Percentiles rank a stretch among this genome's conserved stretches.
phyloP scores from a whole-genome alignment of 371 early-diverging fungal species.

The Mortierella sp. region DNA sequence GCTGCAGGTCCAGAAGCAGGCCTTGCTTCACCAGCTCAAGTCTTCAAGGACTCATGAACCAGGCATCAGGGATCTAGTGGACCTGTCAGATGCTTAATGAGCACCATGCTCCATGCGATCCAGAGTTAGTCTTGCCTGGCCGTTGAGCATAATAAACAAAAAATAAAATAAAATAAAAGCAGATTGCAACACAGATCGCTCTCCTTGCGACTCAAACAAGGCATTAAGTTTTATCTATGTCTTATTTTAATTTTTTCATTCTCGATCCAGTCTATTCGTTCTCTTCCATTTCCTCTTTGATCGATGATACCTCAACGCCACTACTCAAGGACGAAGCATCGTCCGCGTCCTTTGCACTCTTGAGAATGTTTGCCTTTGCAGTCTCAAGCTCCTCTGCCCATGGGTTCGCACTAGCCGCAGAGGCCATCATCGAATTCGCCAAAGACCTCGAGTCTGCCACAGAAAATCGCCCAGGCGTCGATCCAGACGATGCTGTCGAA shows the following conservation, averaged over 20 bases:
- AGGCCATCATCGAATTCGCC: slow-evolving; percentile 20
- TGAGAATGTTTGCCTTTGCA: slow-evolving; percentile 13
- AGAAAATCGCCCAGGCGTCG: slow-evolving; percentile 37
- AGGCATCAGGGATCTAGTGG: slow-evolving; percentile 19
- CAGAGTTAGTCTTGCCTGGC: too few species aligned
- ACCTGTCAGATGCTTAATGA: slow-evolving; percentile 26
- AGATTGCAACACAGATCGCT: too few species aligned
- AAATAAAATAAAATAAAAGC: too few species aligned
- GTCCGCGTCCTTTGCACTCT: slow-evolving; percentile 15
- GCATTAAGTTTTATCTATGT: too few species aligned
- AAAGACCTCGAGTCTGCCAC: slow-evolving; percentile 47
- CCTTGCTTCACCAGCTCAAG: slow-evolving; percentile 31
- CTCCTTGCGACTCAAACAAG: too few species aligned
- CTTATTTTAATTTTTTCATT: too few species aligned
- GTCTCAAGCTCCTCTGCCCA: slow-evolving; percentile 54
- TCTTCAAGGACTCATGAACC: not conserved
- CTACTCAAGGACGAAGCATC: slow-evolving; percentile 5
- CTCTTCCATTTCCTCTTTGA: slow-evolving; percentile 11
- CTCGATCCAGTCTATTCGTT: not conserved
- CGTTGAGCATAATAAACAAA: too few species aligned
- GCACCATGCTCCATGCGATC: not conserved
- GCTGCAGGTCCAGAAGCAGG: slow-evolving; percentile 32
- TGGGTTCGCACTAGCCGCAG: slow-evolving; percentile 29
- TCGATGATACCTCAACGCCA: slow-evolving; percentile 6
- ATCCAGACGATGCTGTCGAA: not conserved